A percentile compares a stretch with the other conserved stretches of the same genome.
Evolutionary conservation across 1,284 basidiomycete species (phyloP).

Genomic region (Ceratorhiza oryzae-sativae): DNA sequence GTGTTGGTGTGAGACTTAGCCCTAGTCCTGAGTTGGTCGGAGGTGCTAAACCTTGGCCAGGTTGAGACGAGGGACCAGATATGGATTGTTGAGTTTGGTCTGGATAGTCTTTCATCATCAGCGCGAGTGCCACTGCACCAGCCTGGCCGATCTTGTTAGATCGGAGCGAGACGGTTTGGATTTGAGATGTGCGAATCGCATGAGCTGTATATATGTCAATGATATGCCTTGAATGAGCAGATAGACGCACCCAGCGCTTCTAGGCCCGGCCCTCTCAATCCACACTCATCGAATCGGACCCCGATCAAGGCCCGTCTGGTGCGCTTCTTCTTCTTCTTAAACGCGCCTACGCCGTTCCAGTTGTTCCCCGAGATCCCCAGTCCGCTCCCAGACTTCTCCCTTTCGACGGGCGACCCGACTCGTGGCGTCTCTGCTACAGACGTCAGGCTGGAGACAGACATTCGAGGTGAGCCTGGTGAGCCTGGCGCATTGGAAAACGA

Average conservation of each 20-base stretch:
- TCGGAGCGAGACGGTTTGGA: slow-evolving; percentile 86
- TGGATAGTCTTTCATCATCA: slow-evolving; percentile 95
- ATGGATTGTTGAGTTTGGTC: slow-evolving; percentile 60
- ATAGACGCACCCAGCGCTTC: slow-evolving; percentile 73
- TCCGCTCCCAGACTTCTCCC: not conserved
- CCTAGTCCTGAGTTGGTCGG: slow-evolving; percentile 42
- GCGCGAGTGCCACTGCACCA: slow-evolving; percentile 87
- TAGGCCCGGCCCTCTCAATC: slow-evolving; percentile 71
- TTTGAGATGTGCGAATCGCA: slow-evolving; percentile 77
- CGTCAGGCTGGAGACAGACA: slow-evolving; percentile 17
- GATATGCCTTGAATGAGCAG: not conserved
- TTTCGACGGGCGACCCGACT: not conserved
- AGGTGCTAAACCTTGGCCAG: slow-evolving; percentile 35
- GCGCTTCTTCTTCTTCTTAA: slow-evolving; percentile 32
- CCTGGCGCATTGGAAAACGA: slow-evolving; percentile 6
- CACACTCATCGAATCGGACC: slow-evolving; percentile 83
- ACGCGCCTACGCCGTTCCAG: not conserved
- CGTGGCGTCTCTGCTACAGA: slow-evolving; percentile 10
- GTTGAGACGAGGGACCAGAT: slow-evolving; percentile 15
- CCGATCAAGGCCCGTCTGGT: slow-evolving; percentile 68
- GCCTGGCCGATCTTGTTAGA: slow-evolving; percentile 83
- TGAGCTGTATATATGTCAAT: slow-evolving; percentile 61
- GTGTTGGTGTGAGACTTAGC: not conserved
- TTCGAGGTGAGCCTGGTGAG: slow-evolving; percentile 27
- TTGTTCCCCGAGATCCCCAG: not conserved